These are phyloP conservation scores for Multifurca ochricompacta DNA, from an alignment of 768 basidiomycete genomes.

Conservation along the genomic window DNA sequence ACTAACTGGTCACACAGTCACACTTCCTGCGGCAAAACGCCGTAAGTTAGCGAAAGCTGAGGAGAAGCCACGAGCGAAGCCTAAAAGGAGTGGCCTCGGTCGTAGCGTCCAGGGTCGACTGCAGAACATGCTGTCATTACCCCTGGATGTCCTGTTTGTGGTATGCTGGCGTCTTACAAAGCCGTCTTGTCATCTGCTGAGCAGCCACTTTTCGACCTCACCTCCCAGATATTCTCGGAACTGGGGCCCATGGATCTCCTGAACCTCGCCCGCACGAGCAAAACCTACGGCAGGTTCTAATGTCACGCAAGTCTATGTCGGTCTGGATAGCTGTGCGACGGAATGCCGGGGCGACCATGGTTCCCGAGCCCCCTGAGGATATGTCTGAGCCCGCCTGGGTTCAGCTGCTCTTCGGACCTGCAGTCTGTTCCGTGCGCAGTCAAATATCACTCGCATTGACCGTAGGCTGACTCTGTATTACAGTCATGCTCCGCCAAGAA, in stretches of 20 bases:
- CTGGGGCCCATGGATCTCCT: constrained; percentile 17
- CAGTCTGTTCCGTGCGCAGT: constrained; percentile 13
- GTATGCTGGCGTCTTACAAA: not conserved
- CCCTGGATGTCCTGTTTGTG: constrained; percentile 16
- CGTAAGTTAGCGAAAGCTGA: not conserved
- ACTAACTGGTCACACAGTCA: not conserved
- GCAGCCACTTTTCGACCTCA: too few relatives aligned
- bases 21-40: not conserved
- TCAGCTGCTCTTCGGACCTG: constrained; percentile 14
- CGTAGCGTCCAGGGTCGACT: constrained; percentile 13
- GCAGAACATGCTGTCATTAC: constrained; percentile 15
- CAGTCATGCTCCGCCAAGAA: constrained; percentile 14
- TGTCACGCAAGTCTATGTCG: constrained; percentile 18
- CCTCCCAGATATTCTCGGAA: constrained; percentile 5
- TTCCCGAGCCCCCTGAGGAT: constrained; percentile 18
- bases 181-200: not conserved
- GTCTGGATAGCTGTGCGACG: constrained; percentile 14
- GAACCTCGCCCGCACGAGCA: constrained; percentile 17
- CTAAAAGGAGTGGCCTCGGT: not conserved
- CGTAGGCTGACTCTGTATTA: not conserved
- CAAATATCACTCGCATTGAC: not conserved
- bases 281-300: constrained; percentile 13
- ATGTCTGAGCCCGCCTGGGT: constrained; percentile 21
- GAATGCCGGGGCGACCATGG: not conserved
- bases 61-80: not conserved